These are phyloP conservation scores for Trifolium pratense DNA, from an alignment of 306 rosid species.

Conservation along the genomic window DNA sequence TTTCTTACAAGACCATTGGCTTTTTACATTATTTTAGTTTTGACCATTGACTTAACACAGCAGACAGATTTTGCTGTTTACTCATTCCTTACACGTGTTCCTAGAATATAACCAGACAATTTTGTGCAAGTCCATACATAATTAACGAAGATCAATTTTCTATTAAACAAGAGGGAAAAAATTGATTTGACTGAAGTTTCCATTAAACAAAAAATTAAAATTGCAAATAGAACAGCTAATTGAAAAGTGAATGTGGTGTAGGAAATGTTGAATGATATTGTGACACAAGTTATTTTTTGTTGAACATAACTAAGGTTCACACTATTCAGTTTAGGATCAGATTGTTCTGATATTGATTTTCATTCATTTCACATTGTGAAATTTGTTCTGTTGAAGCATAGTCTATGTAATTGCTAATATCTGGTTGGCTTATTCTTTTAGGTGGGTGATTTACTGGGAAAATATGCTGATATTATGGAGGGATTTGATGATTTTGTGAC, in stretches of 20 bases:
- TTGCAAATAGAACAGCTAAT: conserved; percentile 1
- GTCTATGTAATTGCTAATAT: conserved; percentile 27
- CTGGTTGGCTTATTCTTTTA: conserved; percentile 49
- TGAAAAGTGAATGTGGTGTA: conserved; percentile 10
- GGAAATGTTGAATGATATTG: conserved; percentile 34
- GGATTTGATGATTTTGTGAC: conserved; percentile 90
- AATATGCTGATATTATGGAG: conserved; percentile 80
- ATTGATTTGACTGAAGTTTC: conserved; percentile 5
- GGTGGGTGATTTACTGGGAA: conserved; percentile 92
- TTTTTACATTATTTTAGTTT: neutral
- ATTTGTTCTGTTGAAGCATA: conserved; percentile 14
- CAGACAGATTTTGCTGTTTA: neutral
- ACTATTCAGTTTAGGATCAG: conserved; percentile 25
- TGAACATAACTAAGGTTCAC: conserved; percentile 6
- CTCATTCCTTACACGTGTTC: neutral
- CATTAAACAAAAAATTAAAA: neutral
- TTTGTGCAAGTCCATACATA: conserved; percentile 16
- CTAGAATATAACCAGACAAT: conserved; percentile 9
- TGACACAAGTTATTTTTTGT: conserved; percentile 11
- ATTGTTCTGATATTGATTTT: conserved; percentile 19
- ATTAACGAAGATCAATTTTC: conserved; percentile 26
- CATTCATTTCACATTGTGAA: conserved; percentile 1
- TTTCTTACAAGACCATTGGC: conserved; percentile 14
- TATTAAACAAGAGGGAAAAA: neutral
- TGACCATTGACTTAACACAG: conserved; percentile 13